phyloP scores from a whole-genome alignment of 148 eudicot genomes.

The Limonium bicolor region DNA sequence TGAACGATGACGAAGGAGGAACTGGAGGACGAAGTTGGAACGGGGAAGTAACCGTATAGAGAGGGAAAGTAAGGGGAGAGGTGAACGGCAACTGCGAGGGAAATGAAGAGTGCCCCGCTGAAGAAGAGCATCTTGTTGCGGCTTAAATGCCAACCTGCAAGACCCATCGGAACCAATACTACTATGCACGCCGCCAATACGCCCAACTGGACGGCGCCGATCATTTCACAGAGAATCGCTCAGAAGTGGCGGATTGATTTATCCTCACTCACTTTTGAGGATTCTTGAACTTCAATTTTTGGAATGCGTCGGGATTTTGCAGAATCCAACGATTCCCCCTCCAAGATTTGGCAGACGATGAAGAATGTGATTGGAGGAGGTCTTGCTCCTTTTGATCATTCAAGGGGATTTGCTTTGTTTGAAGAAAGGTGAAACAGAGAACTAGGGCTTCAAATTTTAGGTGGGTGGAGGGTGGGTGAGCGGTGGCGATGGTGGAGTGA shows the following conservation, averaged over 20 bases:
- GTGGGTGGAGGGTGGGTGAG: neutral
- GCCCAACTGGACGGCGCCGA: constrained; percentile 88
- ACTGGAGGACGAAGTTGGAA: constrained; percentile 3
- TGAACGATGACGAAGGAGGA: constrained; percentile 16
- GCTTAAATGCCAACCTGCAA: constrained; percentile 93
- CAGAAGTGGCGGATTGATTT: too few species aligned
- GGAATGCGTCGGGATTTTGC: neutral
- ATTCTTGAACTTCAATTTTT: too few species aligned
- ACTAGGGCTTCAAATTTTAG: neutral
- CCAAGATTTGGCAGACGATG: too few species aligned
- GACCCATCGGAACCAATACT: constrained; percentile 78
- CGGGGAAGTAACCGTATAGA: constrained; percentile 19
- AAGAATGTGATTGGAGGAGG: too few species aligned
- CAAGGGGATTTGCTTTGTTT: neutral
- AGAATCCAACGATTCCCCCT: neutral
- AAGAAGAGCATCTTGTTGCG: constrained; percentile 90
- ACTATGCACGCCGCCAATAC: constrained; percentile 73
- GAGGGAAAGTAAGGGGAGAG: constrained; percentile 81
- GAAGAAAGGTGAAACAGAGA: constrained; percentile 1
- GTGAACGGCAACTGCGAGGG: constrained; percentile 83
- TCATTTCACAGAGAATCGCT: constrained; percentile 22
- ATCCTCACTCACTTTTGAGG: too few species aligned
- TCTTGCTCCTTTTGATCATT: too few species aligned
- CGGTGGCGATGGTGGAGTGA: constrained; percentile 2
- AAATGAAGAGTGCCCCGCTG: constrained; percentile 75